These are phyloP conservation scores for Gossypium longicalyx DNA, from an alignment of 345 rosid genomes.

Conservation along the genomic window DNA sequence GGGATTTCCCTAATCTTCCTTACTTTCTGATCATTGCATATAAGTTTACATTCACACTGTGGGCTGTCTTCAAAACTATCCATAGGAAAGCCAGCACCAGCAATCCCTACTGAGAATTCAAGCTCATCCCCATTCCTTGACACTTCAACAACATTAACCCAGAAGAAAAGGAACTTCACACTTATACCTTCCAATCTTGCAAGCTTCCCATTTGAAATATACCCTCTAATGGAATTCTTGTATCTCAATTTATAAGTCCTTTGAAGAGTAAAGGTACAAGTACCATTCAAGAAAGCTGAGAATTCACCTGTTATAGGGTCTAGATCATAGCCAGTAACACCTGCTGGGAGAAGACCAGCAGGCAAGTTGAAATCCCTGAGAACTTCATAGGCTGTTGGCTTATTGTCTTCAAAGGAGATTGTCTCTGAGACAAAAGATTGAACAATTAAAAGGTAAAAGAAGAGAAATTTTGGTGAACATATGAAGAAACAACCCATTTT, in stretches of 20 bases:
- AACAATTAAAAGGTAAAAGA: constrained; percentile 8
- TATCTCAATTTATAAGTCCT: constrained; percentile 56
- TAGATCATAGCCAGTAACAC: constrained; percentile 48
- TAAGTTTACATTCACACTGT: constrained; percentile 81
- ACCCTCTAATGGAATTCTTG: constrained; percentile 43
- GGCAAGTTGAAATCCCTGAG: constrained; percentile 47
- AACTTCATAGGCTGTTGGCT: constrained; percentile 47
- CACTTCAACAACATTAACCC: constrained; percentile 65
- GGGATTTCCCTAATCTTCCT: constrained; percentile 24
- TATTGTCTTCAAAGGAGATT: background rate
- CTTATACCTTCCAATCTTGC: constrained; percentile 48
- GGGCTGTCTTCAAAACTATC: constrained; percentile 67
- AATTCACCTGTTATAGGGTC: constrained; percentile 46
- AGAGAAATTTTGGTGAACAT: background rate
- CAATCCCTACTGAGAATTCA: constrained; percentile 57
- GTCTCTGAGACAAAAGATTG: constrained; percentile 10
- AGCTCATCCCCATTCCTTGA: constrained; percentile 44
- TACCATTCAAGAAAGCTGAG: constrained; percentile 40
- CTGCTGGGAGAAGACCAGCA: constrained; percentile 50
- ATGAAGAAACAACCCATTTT: constrained; percentile 16
- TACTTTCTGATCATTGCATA: constrained; percentile 34
- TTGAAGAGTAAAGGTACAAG: constrained; percentile 57
- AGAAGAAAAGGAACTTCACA: constrained; percentile 51
- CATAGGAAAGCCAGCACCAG: constrained; percentile 55
- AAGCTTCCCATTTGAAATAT: constrained; percentile 41